phyloP scores from a whole-genome alignment of 331 rosid species.

The Prunus yedoensis region DNA sequence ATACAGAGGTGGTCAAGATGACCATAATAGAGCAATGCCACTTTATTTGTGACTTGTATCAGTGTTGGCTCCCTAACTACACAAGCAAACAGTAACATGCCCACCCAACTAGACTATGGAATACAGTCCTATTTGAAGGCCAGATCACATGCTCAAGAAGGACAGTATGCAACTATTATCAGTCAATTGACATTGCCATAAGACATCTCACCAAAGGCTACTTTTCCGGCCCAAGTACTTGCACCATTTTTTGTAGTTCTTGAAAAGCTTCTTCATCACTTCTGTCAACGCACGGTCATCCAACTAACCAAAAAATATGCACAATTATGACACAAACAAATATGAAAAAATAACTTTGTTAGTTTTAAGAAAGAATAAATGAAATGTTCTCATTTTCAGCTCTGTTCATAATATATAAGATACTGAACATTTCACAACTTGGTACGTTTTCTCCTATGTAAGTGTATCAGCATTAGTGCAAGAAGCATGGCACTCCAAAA shows the following conservation, averaged over 20 bases:
- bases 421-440: background rate
- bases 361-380: background rate
- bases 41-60: background rate
- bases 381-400: background rate
- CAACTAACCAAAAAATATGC: conserved; percentile 58
- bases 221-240: conserved; percentile 95
- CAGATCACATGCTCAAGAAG: background rate
- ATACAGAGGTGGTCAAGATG: too few relatives aligned
- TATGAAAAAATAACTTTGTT: background rate
- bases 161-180: conserved; percentile 15
- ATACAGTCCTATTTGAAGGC: background rate
- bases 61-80: background rate
- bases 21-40: background rate
- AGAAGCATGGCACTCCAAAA: conserved; percentile 1
- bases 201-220: conserved; percentile 80
- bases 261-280: conserved; percentile 98
- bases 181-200: conserved; percentile 9
- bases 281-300: conserved; percentile 91
- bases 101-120: background rate
- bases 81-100: background rate
- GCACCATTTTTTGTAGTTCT: conserved; percentile 98
- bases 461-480: background rate
- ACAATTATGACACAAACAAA: conserved; percentile 31
- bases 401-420: background rate
- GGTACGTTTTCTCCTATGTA: background rate